Evolutionary conservation across 805 yeast genomes (phyloP).

Genomic region (Yamadazyma phyllophila): DNA sequence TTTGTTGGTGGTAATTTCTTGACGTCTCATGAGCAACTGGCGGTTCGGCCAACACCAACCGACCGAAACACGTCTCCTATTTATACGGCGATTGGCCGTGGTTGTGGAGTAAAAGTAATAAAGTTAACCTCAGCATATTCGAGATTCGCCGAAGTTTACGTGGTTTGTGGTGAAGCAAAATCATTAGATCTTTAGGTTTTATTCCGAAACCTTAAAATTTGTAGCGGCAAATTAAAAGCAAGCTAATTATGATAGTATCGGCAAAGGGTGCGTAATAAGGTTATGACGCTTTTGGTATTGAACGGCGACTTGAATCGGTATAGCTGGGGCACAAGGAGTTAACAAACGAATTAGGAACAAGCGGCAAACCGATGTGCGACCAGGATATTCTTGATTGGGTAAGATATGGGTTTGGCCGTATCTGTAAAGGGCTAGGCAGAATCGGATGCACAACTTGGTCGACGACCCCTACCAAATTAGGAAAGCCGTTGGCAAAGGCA

Average conservation of each 20-base stretch:
- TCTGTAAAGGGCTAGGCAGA: background rate
- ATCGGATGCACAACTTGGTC: background rate
- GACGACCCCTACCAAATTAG: background rate
- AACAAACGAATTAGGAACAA: no score
- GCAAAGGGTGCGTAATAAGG: background rate
- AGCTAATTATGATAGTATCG: background rate
- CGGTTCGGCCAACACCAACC: no score
- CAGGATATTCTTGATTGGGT: no score
- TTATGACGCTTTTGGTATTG: background rate
- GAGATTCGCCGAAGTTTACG: constrained; percentile 4
- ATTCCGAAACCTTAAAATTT: constrained; percentile 1
- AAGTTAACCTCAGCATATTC: background rate
- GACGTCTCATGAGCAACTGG: no score
- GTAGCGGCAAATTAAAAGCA: background rate
- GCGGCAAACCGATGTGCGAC: no score
- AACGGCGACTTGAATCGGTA: background rate
- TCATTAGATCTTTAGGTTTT: constrained; percentile 3
- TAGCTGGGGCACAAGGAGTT: no score
- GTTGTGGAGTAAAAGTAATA: background rate
- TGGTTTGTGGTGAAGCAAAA: background rate
- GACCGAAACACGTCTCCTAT: background rate
- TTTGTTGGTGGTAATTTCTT: background rate
- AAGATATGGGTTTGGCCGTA: no score
- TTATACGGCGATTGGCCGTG: background rate
- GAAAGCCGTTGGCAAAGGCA: constrained; percentile 4